phyloP scores from a whole-genome alignment of 1,284 basidiomycete species.

The Lignosus rhinocerotis region DNA sequence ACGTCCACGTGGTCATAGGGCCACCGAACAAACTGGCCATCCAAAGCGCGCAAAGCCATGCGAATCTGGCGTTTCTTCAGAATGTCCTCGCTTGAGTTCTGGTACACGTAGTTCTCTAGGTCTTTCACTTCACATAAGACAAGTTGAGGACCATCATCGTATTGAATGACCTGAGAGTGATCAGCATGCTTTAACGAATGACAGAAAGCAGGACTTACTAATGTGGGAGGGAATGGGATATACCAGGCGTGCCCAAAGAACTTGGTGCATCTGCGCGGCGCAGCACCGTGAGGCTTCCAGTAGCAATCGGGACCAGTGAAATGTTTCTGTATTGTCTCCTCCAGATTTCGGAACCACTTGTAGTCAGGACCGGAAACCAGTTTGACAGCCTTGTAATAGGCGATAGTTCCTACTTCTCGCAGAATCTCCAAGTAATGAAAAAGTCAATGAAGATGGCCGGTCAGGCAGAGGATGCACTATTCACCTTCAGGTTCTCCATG shows the following conservation, averaged over 20 bases:
- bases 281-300: slow-evolving; percentile 46
- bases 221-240: slow-evolving; percentile 75
- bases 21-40: slow-evolving; percentile 65
- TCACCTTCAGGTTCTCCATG: slow-evolving; percentile 79
- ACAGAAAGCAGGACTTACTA: slow-evolving; percentile 42
- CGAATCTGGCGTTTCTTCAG: slow-evolving; percentile 60
- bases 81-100: slow-evolving; percentile 61
- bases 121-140: slow-evolving; percentile 52
- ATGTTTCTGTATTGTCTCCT: slow-evolving; percentile 53
- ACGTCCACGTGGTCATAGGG: slow-evolving; percentile 65
- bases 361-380: slow-evolving; percentile 50
- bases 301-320: slow-evolving; percentile 71
- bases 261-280: slow-evolving; percentile 41
- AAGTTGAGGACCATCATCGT: slow-evolving; percentile 61
- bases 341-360: slow-evolving; percentile 45
- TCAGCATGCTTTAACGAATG: background rate
- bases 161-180: slow-evolving; percentile 59
- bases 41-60: slow-evolving; percentile 66
- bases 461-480: background rate
- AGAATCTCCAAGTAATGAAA: slow-evolving; percentile 52
- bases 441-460: background rate
- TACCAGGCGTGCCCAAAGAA: slow-evolving; percentile 78
- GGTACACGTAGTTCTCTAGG: slow-evolving; percentile 61
- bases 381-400: slow-evolving; percentile 53
- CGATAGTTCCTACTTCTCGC: slow-evolving; percentile 59